Conservation (phyloP, 176 grass and related monocot genomes). For the Ampelocalamus luodianensis region DNA sequence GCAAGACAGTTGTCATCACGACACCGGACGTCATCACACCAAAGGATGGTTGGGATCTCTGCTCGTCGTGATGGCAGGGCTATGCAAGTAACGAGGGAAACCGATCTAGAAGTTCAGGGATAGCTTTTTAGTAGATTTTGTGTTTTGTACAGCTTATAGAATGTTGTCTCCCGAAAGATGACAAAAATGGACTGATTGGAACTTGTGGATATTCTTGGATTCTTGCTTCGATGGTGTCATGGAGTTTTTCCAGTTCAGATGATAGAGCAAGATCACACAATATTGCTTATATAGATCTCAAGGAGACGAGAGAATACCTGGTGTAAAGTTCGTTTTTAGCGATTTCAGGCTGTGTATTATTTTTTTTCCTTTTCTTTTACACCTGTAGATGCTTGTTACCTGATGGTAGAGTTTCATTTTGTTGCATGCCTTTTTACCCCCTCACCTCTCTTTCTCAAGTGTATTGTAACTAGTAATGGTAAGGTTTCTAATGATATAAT, state of each 20-base stretch:
- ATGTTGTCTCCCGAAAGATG: conserved; percentile 47
- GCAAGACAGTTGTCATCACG: conserved; percentile 75
- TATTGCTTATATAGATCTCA: conserved; percentile 42
- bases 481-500: conserved; percentile 36
- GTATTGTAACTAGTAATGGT: conserved; percentile 30
- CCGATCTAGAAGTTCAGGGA: conserved; percentile 47
- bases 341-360: conserved; percentile 11
- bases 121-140: conserved; percentile 54
- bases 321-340: conserved; percentile 56
- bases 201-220: conserved; percentile 28
- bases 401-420: conserved; percentile 35
- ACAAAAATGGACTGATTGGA: conserved; percentile 27
- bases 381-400: conserved; percentile 31
- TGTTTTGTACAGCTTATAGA: conserved; percentile 59
- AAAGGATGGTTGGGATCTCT: conserved; percentile 85
- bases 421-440: conserved; percentile 3
- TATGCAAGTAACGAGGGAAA: conserved; percentile 57
- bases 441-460: conserved; percentile 15
- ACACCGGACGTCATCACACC: conserved; percentile 58
- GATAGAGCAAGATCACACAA: conserved; percentile 39
- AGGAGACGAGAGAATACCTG: conserved; percentile 32
- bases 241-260: conserved; percentile 39
- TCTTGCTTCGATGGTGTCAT: conserved; percentile 34
- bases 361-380: conserved; percentile 9
- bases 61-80: conserved; percentile 68